Evolutionary conservation across 2,329 filamentous ascomycete species (phyloP), one percentile per base, ranked within the genome.

Genomic region (Boeremia exigua): DNA sequence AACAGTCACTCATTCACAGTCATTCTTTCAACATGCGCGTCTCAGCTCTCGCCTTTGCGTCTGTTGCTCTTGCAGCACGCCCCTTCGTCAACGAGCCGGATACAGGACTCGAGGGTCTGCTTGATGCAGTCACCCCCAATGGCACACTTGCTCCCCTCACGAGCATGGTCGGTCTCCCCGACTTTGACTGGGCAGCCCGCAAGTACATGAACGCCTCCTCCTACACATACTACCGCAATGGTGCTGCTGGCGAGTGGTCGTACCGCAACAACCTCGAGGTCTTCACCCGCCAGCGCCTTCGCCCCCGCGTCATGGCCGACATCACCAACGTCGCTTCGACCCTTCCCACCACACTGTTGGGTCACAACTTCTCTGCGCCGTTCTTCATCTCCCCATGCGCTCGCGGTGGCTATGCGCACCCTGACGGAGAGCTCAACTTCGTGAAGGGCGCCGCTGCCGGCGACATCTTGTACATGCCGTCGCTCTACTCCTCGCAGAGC

Each of bases 171-270:
- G 81, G 81, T 14, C 72, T 85, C 6, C 81, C 78, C 1, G 83
- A 85, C 71, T 85, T 84, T 61, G 80, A 85, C 36, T 83, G 76
- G 70, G 80, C 80, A 3, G 82, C 82, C 19, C 74, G 81, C 50
- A 77, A 78, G 47, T 78, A 79, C 61, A 76, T 85, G 62, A 78
- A 81, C 53, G 56, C 62, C 11, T 64, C 71, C 19, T 78, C 81
- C 63, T 85, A 82, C 70, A 82, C 82, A n/a, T 85, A 84, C 70
- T 85, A 85, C 72, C 80, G 81, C 55, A 83, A 82, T 60, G 82
- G 82, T 17, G 82, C 82, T 4, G 82, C 77, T 3, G 83, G 82
- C 56, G 83, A 85, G 71, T 85, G 79, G 78, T 74, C 77, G 1
- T 84, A 84, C 71, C 77, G 82, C 44, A 84, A 84, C 69, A 85